Evolutionary conservation across 345 rosid species (phyloP).

Genomic region (Gossypium arboreum): DNA sequence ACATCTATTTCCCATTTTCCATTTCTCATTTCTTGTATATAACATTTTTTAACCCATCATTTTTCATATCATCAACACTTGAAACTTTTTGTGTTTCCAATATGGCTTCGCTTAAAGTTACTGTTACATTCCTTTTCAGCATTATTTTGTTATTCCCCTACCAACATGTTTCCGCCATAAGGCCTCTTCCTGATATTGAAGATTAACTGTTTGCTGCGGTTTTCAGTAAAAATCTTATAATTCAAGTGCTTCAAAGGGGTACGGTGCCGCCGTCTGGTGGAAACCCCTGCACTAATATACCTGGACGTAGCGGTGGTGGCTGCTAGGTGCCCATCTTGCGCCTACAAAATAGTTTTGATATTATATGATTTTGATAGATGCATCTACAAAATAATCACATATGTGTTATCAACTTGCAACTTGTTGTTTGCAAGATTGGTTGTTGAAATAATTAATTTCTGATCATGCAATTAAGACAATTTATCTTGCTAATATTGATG

Average conservation of each 20-base stretch:
- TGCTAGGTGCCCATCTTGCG: not conserved
- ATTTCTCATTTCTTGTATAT: not conserved
- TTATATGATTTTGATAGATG: too few relatives aligned
- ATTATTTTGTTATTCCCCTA: not conserved
- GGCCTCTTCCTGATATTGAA: constrained; percentile 22
- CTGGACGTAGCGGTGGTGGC: constrained; percentile 13
- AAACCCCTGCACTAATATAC: constrained; percentile 38
- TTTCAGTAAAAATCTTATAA: not conserved
- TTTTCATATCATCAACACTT: not conserved
- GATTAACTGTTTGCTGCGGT: not conserved
- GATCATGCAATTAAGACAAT: too few relatives aligned
- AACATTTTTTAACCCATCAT: not conserved
- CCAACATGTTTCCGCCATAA: constrained; percentile 20
- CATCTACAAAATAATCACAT: too few relatives aligned
- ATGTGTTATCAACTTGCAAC: too few relatives aligned
- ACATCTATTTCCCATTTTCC: not conserved
- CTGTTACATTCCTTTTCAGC: not conserved
- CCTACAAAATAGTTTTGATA: not conserved
- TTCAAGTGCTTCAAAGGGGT: constrained; percentile 37
- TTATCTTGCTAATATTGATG: too few relatives aligned
- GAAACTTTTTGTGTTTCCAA: not conserved
- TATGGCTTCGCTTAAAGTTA: not conserved
- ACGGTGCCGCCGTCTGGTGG: constrained; percentile 28
- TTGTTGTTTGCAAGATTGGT: too few relatives aligned
- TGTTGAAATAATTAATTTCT: too few relatives aligned